phyloP scores from a whole-genome alignment of 83 land plant species.

The Thuja plicata region DNA sequence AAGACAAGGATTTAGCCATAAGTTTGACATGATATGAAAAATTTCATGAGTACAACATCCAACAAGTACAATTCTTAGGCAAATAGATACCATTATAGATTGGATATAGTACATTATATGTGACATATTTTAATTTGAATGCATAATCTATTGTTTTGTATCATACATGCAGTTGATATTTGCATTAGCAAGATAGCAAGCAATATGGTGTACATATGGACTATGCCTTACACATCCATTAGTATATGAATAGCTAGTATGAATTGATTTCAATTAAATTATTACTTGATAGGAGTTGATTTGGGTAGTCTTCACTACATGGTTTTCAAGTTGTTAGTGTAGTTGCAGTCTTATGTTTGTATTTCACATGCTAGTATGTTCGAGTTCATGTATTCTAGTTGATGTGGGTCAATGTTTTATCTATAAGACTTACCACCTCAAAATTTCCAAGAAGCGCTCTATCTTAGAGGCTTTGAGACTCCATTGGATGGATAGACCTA shows the following conservation, averaged over 20 bases:
- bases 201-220: background rate
- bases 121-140: too few species aligned
- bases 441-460: background rate
- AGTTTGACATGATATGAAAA: too few species aligned
- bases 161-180: background rate
- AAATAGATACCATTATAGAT: too few species aligned
- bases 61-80: too few species aligned
- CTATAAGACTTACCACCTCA: too few species aligned
- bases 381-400: background rate
- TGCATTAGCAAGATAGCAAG: background rate
- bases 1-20: too few species aligned
- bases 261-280: background rate
- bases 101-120: background rate
- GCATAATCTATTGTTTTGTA: background rate
- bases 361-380: background rate
- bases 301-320: background rate
- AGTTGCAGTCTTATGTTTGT: background rate
- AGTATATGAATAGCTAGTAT: too few species aligned
- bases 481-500: background rate
- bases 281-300: background rate
- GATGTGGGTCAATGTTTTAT: background rate
- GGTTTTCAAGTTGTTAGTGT: background rate
- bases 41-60: too few species aligned
- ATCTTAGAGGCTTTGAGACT: background rate
- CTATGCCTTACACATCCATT: background rate